Evolutionary conservation across 176 grass and related monocot genomes (phyloP).

Genomic region (Rhynchospora pubera): DNA sequence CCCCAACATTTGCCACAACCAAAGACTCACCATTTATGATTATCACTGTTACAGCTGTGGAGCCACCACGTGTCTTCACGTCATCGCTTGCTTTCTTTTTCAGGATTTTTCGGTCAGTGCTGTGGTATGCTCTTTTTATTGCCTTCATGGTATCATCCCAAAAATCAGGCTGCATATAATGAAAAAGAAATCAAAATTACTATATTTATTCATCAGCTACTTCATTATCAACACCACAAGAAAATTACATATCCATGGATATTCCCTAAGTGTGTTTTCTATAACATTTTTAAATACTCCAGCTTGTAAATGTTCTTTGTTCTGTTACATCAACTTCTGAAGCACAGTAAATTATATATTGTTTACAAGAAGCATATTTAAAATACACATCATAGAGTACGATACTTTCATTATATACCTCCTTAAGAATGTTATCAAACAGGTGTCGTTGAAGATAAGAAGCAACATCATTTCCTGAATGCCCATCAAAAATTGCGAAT

Average conservation of each 20-base stretch:
- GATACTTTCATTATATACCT: constrained; percentile 5
- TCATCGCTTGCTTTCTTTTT: constrained; percentile 2
- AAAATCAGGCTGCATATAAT: constrained; percentile 38
- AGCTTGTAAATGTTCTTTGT: background rate
- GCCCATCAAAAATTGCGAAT: constrained; percentile 62
- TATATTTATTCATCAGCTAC: background rate
- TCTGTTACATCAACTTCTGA: no score
- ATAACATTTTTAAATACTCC: background rate
- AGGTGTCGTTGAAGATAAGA: constrained; percentile 50
- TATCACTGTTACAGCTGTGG: constrained; percentile 32
- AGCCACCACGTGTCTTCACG: constrained; percentile 9
- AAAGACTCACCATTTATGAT: constrained; percentile 45
- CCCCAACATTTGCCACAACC: constrained; percentile 47
- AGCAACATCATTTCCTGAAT: constrained; percentile 43
- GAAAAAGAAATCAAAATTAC: background rate
- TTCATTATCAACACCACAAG: background rate
- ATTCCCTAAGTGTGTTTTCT: background rate
- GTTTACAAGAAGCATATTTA: background rate
- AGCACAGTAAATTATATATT: background rate
- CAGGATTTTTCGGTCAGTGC: constrained; percentile 41
- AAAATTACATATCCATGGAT: background rate
- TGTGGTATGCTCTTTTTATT: constrained; percentile 44
- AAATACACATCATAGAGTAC: background rate
- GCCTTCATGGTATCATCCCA: constrained; percentile 49
- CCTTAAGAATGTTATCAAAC: constrained; percentile 45